phyloP scores from a whole-genome alignment of 345 rosid genomes.

The Firmiana major region DNA sequence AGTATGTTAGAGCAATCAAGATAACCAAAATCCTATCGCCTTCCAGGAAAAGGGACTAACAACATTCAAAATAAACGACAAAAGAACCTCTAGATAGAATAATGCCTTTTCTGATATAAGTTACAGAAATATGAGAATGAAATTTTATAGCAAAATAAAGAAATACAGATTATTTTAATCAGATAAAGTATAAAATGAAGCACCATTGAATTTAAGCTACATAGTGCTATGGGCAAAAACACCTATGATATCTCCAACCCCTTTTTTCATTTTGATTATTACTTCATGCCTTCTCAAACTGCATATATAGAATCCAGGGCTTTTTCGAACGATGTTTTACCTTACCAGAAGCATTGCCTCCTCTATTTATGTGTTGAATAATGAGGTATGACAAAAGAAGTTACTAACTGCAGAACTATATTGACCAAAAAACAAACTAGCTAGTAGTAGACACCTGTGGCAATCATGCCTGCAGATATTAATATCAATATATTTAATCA shows the following conservation, averaged over 20 bases:
- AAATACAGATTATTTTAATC: background rate
- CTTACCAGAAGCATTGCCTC: background rate
- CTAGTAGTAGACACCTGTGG: background rate
- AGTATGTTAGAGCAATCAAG: background rate
- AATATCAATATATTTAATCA: background rate
- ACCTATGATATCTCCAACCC: background rate
- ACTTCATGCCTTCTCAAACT: background rate
- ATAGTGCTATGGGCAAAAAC: background rate
- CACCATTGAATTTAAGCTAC: background rate
- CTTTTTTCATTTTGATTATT: background rate
- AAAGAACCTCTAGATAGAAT: background rate
- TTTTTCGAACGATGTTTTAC: background rate
- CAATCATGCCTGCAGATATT: background rate
- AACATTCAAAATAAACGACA: background rate
- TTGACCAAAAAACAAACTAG: background rate
- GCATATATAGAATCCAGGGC: background rate
- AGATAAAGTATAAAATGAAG: background rate
- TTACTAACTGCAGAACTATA: background rate
- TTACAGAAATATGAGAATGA: background rate
- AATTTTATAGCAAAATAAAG: background rate
- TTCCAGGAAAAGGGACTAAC: background rate
- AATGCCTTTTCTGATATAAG: background rate
- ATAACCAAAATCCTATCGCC: background rate
- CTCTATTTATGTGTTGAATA: background rate
- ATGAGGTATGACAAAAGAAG: background rate